phyloP scores from a whole-genome alignment of 2,329 filamentous ascomycete genomes.

The Alternaria brassicae region DNA sequence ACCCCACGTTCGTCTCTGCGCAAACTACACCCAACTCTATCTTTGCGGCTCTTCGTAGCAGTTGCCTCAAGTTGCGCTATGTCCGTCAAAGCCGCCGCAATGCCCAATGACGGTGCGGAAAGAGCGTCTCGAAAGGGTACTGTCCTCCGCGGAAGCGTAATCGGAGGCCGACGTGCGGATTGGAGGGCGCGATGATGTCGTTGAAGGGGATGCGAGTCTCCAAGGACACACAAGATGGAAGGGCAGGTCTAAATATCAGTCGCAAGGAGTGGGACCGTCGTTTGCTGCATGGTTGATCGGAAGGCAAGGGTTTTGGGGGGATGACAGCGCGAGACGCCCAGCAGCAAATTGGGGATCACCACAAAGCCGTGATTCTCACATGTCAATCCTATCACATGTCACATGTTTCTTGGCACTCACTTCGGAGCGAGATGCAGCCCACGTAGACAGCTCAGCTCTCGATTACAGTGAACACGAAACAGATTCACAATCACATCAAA shows the following conservation, averaged over 20 bases:
- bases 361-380: conserved; percentile 33
- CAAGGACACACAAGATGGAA: conserved; percentile 8
- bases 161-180: conserved; percentile 18
- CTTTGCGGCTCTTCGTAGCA: background rate
- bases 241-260: background rate
- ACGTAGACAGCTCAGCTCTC: background rate
- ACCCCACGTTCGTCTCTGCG: conserved; percentile 18
- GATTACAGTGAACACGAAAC: background rate
- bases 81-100: conserved; percentile 17
- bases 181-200: conserved; percentile 23
- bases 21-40: background rate
- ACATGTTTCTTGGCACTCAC: conserved; percentile 19
- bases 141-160: conserved; percentile 19
- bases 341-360: conserved; percentile 28
- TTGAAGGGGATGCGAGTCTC: conserved; percentile 13
- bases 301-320: conserved; percentile 11
- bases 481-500: background rate
- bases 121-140: conserved; percentile 24
- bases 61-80: conserved; percentile 2
- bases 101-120: conserved; percentile 13
- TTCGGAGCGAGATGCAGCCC: background rate
- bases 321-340: conserved; percentile 12
- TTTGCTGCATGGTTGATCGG: conserved; percentile 12
- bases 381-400: conserved; percentile 34
- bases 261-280: conserved; percentile 2